Evolutionary conservation across 2,329 filamentous ascomycete species (phyloP).

Genomic region (Penicillium sp.): DNA sequence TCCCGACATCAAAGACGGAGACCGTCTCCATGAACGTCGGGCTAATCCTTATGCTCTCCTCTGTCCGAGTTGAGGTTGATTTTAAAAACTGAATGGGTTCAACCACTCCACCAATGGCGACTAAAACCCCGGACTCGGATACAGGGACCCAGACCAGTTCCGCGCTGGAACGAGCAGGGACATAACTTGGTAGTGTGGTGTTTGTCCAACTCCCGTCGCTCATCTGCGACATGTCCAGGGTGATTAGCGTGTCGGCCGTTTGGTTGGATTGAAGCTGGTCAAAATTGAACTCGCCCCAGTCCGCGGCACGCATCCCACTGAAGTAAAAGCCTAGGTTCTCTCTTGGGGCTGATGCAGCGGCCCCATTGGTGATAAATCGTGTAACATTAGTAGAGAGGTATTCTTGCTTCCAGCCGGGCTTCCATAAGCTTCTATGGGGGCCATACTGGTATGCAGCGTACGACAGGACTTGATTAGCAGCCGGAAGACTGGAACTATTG

Average conservation of each 20-base stretch:
- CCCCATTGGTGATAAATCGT: constrained; percentile 65
- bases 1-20: constrained; percentile 41
- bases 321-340: constrained; percentile 74
- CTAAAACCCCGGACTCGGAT: constrained; percentile 37
- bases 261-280: constrained; percentile 34
- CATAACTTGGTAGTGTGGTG: constrained; percentile 49
- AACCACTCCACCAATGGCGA: constrained; percentile 42
- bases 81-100: constrained; percentile 25
- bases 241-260: constrained; percentile 59
- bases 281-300: constrained; percentile 52
- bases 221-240: constrained; percentile 59
- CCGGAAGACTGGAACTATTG: constrained; percentile 40
- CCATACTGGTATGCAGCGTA: constrained; percentile 53
- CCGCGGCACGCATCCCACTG: constrained; percentile 58
- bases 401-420: constrained; percentile 42
- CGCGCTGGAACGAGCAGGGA: constrained; percentile 60
- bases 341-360: constrained; percentile 63
- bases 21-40: constrained; percentile 41
- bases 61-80: constrained; percentile 8
- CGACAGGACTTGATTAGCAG: constrained; percentile 46
- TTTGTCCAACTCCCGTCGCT: constrained; percentile 58
- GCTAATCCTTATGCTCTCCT: constrained; percentile 17
- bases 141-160: constrained; percentile 64
- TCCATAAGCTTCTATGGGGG: constrained; percentile 47
- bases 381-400: constrained; percentile 52